Evolutionary conservation across 1,139 yeast species (phyloP).

Genomic region (Pneumocystis sp.): DNA sequence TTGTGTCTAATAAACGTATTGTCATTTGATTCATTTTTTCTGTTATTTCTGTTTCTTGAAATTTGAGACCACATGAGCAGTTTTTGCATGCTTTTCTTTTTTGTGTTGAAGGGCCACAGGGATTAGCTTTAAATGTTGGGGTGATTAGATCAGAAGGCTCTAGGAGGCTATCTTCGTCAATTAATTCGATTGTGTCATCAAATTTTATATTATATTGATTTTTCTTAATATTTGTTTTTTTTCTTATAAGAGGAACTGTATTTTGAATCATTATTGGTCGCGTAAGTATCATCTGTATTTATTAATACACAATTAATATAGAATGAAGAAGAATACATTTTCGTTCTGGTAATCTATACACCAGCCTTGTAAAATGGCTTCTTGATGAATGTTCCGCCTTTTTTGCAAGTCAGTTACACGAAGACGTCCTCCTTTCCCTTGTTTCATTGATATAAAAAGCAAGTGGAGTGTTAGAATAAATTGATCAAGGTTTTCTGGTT

Average conservation of each 20-base stretch:
- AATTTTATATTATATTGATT: neutral
- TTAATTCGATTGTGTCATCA: neutral
- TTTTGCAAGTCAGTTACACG: neutral
- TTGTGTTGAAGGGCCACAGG: slow-evolving; percentile 27
- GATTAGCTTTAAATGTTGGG: neutral
- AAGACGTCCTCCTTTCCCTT: neutral
- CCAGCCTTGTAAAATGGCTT: neutral
- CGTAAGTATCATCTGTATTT: neutral
- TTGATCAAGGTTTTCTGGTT: neutral
- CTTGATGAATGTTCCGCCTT: neutral
- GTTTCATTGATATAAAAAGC: neutral
- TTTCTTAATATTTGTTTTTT: neutral
- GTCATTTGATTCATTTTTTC: slow-evolving; percentile 20
- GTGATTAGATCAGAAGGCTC: neutral
- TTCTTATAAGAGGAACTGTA: neutral
- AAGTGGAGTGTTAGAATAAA: neutral
- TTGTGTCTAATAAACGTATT: slow-evolving; percentile 43
- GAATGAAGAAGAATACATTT: neutral
- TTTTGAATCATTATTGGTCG: neutral
- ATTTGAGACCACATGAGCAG: slow-evolving; percentile 92
- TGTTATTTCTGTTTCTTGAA: slow-evolving; percentile 30
- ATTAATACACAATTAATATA: neutral
- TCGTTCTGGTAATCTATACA: neutral
- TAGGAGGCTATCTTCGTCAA: neutral
- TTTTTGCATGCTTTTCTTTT: slow-evolving; percentile 72